Evolutionary conservation across 768 basidiomycete genomes (phyloP), one percentile per base, ranked within the genome.

Genomic region (Hydnomerulius pinastri): DNA sequence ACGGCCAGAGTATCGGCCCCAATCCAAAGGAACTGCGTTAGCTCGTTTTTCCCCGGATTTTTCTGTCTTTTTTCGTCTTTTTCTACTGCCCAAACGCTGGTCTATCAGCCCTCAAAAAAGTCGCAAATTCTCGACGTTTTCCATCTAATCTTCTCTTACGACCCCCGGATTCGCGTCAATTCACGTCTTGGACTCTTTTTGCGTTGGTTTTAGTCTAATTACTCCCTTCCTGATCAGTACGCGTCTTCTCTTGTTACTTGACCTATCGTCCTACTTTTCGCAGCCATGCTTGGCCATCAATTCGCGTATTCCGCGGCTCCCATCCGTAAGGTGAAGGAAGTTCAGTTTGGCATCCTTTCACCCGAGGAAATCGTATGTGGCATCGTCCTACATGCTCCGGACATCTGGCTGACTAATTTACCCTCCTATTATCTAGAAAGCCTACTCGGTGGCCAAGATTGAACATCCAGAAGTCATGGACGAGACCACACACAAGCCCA

Each of bases 401-500:
- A 38, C 8, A 33, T 29, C n/a, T 36, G 30, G 6, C 11, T 53
- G 25, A 57, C 51, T 60, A 38, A 60, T 24, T n/a, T 6, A 10
- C 44, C 38, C 50, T 64, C 56, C 40, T 39, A 62, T 55, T 41
- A 20, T 44, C 57, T 71, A 97, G 95, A 98, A 99, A 93, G 96
- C 95, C 20, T 91, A 92, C 72, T 97, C 94, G 12, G 95, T 98
- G 25, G 94, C 93, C 55, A 96, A 98, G 78, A 92, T 98, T 62
- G 97, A 98, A 75, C 87, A 93, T 76, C 94, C 95, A 9, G 97
- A 99, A 69, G 95, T 98, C 52, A 95, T 96, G 87, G 97, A 99
- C 62, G 97, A 99, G 69, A 73, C 86, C 17, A 91, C 86, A 1
- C 89, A 88, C 64, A 89, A 86, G 65, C 90, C 92, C 21, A 98